phyloP scores from a whole-genome alignment of 805 yeast genomes.

The Candida dendrica region DNA sequence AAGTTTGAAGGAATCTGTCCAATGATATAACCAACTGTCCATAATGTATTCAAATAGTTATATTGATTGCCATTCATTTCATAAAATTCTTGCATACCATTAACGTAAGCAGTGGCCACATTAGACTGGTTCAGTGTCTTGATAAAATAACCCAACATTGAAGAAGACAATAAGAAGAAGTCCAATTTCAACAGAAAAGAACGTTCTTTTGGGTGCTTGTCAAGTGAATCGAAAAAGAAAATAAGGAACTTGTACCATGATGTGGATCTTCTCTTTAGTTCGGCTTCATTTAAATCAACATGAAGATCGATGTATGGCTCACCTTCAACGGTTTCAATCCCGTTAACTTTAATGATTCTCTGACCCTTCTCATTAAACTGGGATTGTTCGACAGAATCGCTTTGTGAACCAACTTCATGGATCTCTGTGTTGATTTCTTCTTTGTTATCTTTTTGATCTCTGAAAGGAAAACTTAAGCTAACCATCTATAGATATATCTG shows the following conservation, averaged over 20 bases:
- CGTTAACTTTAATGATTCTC: not conserved
- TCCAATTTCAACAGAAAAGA: constrained; percentile 25
- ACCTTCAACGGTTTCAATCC: not conserved
- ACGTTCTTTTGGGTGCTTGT: constrained; percentile 27
- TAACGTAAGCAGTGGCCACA: constrained; percentile 34
- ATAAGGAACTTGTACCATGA: not conserved
- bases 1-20: constrained; percentile 39
- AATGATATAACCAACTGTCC: constrained; percentile 40
- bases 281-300: not conserved
- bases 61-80: constrained; percentile 32
- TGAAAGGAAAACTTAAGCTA: not conserved
- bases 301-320: constrained; percentile 1
- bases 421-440: not conserved
- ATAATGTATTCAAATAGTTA: constrained; percentile 33
- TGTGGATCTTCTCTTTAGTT: not conserved
- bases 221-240: constrained; percentile 19
- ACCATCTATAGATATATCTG: not conserved
- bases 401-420: not conserved
- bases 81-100: constrained; percentile 36
- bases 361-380: not conserved
- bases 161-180: constrained; percentile 28
- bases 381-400: not conserved
- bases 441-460: not conserved
- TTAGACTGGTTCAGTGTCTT: constrained; percentile 34
- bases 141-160: constrained; percentile 36